A percentile compares a stretch with the other conserved stretches of the same genome.
Evolutionary conservation across 495 filamentous ascomycete species (phyloP).

Genomic region (Talaromyces adpressus): DNA sequence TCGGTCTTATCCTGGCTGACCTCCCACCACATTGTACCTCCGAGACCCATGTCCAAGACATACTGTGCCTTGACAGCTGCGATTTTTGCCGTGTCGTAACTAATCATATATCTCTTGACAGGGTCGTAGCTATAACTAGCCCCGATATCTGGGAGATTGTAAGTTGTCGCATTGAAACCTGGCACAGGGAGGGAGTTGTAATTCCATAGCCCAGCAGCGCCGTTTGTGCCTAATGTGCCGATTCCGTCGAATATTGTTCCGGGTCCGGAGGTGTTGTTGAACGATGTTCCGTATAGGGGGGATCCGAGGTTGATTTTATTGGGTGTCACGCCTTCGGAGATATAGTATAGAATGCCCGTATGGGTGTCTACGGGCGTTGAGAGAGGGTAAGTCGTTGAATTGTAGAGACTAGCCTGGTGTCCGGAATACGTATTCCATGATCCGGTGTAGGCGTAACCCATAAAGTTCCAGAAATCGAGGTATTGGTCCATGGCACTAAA

Average conservation of each 20-base stretch:
- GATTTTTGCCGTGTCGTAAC: conserved; percentile 63
- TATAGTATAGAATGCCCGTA: conserved; percentile 61
- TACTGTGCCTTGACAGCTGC: conserved; percentile 58
- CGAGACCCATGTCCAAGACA: conserved; percentile 54
- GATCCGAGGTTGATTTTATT: conserved; percentile 74
- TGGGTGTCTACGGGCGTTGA: conserved; percentile 67
- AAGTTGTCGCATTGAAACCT: conserved; percentile 11
- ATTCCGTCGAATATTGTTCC: conserved; percentile 61
- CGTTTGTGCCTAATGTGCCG: conserved; percentile 54
- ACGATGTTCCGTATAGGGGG: conserved; percentile 80
- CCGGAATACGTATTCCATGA: conserved; percentile 62
- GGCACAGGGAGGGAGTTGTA: conserved; percentile 53
- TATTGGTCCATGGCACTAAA: conserved; percentile 62
- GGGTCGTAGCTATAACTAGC: conserved; percentile 69
- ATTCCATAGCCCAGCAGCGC: conserved; percentile 74
- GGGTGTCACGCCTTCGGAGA: conserved; percentile 39
- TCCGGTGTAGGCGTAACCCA: conserved; percentile 69
- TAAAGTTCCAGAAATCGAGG: conserved; percentile 69
- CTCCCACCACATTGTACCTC: conserved; percentile 92
- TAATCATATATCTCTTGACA: conserved; percentile 52
- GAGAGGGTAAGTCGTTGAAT: conserved; percentile 38
- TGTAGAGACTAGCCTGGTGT: conserved; percentile 71
- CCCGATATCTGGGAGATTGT: conserved; percentile 2
- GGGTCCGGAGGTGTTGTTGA: conserved; percentile 61
- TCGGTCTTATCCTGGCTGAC: conserved; percentile 61